A percentile compares a stretch with the other conserved stretches of the same genome.
Conservation (phyloP, 2,329 filamentous ascomycete species). For the Calonectria leucothoes region DNA sequence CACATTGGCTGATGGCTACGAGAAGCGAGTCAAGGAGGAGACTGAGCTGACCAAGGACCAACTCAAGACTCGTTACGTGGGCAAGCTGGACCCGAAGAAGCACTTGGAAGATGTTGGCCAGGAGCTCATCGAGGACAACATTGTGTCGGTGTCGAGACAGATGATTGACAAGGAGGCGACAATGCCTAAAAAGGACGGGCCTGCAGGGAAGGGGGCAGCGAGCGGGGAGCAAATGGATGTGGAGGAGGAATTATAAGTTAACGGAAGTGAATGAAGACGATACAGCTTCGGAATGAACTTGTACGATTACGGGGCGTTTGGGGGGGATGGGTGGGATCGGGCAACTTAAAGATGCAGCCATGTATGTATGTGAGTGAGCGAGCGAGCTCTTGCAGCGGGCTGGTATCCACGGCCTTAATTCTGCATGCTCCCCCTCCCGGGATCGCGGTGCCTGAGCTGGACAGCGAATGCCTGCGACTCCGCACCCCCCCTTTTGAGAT, state of each 20-base stretch:
- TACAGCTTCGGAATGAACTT: constrained; percentile 41
- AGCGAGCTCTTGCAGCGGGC: constrained; percentile 35
- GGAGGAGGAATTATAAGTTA: constrained; percentile 66
- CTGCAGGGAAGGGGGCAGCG: constrained; percentile 59
- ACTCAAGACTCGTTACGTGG: constrained; percentile 97
- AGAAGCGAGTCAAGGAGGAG: constrained; percentile 99
- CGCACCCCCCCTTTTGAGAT: not conserved
- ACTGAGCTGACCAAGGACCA: constrained; percentile 97
- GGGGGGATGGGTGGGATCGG: constrained; percentile 41
- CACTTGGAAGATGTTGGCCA: constrained; percentile 97
- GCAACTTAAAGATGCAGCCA: constrained; percentile 42
- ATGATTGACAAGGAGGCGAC: constrained; percentile 99
- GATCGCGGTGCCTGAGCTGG: constrained; percentile 8
- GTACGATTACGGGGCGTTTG: constrained; percentile 49
- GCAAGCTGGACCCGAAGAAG: constrained; percentile 99
- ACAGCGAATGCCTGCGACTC: constrained; percentile 9
- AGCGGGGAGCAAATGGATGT: constrained; percentile 76
- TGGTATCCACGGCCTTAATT: constrained; percentile 37
- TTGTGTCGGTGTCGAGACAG: constrained; percentile 96
- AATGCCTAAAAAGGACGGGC: constrained; percentile 77
- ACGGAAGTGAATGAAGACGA: constrained; percentile 18
- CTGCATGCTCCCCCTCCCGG: constrained; percentile 23
- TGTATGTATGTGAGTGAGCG: constrained; percentile 37
- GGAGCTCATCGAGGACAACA: constrained; percentile 98
- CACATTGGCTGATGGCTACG: constrained; percentile 91